Percentiles rank a stretch among this genome's conserved stretches.
phyloP scores from a whole-genome alignment of 805 yeast genomes.

The Lipomyces starkeyi region DNA sequence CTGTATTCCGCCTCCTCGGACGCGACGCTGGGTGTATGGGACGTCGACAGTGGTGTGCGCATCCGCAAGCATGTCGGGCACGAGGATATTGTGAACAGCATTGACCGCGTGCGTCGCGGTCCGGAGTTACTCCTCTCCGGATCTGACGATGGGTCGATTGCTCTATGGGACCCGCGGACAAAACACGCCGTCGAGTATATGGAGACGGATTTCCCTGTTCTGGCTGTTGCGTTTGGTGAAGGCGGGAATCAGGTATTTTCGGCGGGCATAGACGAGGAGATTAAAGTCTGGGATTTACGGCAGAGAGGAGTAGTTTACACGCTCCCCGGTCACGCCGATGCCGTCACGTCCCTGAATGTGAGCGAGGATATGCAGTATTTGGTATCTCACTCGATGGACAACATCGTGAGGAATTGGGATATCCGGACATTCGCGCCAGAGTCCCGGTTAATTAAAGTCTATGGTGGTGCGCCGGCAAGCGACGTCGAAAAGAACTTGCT shows the following conservation, averaged over 20 bases:
- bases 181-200: constrained; percentile 52
- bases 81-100: constrained; percentile 60
- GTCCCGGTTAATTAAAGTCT: constrained; percentile 47
- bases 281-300: constrained; percentile 65
- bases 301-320: constrained; percentile 52
- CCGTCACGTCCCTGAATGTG: constrained; percentile 60
- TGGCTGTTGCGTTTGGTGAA: constrained; percentile 55
- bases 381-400: constrained; percentile 62
- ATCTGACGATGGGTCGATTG: constrained; percentile 67
- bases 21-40: constrained; percentile 65
- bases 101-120: constrained; percentile 49
- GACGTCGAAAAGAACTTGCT: constrained; percentile 58
- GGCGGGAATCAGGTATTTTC: constrained; percentile 56
- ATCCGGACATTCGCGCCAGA: constrained; percentile 51
- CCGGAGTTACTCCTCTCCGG: constrained; percentile 55
- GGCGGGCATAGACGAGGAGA: constrained; percentile 71
- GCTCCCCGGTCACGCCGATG: constrained; percentile 54
- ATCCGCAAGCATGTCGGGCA: constrained; percentile 62
- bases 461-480: constrained; percentile 61
- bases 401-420: constrained; percentile 62
- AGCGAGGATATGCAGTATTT: constrained; percentile 56
- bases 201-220: constrained; percentile 61
- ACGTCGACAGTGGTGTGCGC: constrained; percentile 60
- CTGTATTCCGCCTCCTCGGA: constrained; percentile 67
- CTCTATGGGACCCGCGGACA: constrained; percentile 70